These are phyloP conservation scores for Leccinum fibrillosum DNA, from an alignment of 768 basidiomycete genomes.

Conservation along the genomic window DNA sequence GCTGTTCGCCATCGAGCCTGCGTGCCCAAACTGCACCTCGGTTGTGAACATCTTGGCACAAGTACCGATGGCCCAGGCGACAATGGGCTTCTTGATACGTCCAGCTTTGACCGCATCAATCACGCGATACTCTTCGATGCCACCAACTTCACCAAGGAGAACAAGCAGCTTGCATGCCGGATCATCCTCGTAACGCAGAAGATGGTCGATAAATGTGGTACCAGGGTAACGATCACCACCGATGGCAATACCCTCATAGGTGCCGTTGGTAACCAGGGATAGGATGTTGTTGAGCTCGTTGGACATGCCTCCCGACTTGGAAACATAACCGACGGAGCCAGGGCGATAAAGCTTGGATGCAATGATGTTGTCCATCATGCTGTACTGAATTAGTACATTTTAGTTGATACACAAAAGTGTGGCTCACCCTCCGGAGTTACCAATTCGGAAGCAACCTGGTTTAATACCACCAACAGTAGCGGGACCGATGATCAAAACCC, in stretches of 20 bases:
- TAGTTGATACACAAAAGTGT: background rate
- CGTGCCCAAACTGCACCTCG: conserved; percentile 99
- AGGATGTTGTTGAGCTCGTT: conserved; percentile 99
- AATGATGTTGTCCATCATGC: conserved; percentile 99
- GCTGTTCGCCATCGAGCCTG: conserved; percentile 97
- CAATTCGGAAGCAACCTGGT: conserved; percentile 99
- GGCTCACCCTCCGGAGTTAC: conserved; percentile 92
- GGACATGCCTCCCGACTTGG: conserved; percentile 99
- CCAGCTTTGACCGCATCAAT: conserved; percentile 96
- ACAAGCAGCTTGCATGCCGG: conserved; percentile 99
- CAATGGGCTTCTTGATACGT: conserved; percentile 95
- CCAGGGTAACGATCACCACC: conserved; percentile 99
- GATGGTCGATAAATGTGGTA: conserved; percentile 97
- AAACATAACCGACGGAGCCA: conserved; percentile 97
- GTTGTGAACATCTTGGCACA: conserved; percentile 99
- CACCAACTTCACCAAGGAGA: conserved; percentile 97
- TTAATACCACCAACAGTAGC: conserved; percentile 99
- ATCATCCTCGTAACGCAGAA: conserved; percentile 95
- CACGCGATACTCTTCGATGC: conserved; percentile 98
- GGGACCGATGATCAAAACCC: conserved; percentile 91
- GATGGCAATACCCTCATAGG: conserved; percentile 99
- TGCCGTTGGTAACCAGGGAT: conserved; percentile 93
- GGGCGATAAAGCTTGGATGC: conserved; percentile 97
- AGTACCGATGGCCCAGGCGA: conserved; percentile 99
- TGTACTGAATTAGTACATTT: conserved; percentile 24